Evolutionary conservation across 2,329 filamentous ascomycete species (phyloP).

Genomic region (Alternaria novae-zelandiae): DNA sequence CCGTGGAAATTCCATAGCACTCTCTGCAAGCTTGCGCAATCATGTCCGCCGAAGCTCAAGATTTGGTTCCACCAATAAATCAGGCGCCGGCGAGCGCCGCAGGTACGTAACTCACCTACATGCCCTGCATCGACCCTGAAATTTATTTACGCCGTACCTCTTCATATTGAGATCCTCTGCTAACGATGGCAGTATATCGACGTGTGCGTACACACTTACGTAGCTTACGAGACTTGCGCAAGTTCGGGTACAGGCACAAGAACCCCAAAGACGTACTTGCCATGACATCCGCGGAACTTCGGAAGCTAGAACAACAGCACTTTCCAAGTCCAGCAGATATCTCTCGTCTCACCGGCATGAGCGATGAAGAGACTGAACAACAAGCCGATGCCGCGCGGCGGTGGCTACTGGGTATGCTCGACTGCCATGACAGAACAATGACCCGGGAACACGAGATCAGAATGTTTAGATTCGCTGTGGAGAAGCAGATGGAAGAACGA

Average conservation of each 20-base stretch:
- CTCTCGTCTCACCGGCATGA: background rate
- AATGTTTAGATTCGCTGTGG: slow-evolving; percentile 18
- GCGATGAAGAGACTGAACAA: background rate
- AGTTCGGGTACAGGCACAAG: background rate
- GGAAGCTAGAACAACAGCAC: slow-evolving; percentile 3
- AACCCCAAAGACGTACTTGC: background rate
- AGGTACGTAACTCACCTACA: background rate
- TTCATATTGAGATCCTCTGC: background rate
- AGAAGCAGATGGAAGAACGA: slow-evolving; percentile 13
- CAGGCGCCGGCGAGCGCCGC: slow-evolving; percentile 1
- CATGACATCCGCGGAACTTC: background rate
- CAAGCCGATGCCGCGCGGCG: slow-evolving; percentile 9
- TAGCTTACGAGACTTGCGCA: slow-evolving; percentile 4
- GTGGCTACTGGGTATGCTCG: slow-evolving; percentile 18
- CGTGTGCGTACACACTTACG: slow-evolving; percentile 1
- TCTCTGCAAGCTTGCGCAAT: background rate
- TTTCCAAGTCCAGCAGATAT: background rate
- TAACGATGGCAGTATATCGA: slow-evolving; percentile 5
- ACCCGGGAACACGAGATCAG: slow-evolving; percentile 9
- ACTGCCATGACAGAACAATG: slow-evolving; percentile 5
- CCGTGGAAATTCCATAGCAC: background rate
- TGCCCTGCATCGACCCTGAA: background rate
- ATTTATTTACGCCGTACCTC: background rate
- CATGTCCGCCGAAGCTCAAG: background rate
- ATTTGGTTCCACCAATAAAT: background rate